Conservation (phyloP, 768 basidiomycete genomes). For the Cystofilobasidium ferigula region DNA sequence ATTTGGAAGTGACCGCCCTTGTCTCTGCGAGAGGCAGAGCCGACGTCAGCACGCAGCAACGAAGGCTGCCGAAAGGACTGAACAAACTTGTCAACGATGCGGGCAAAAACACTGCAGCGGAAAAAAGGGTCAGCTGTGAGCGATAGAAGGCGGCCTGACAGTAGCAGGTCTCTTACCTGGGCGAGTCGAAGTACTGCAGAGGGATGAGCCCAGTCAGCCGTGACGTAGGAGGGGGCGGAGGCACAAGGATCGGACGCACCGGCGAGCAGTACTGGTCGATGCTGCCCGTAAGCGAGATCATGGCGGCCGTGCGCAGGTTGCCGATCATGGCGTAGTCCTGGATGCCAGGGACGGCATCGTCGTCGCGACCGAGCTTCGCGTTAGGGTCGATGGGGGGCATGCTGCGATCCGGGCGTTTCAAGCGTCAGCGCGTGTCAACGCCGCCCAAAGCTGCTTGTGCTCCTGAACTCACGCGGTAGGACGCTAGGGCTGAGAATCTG, state of each 20-base stretch:
- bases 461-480: no score
- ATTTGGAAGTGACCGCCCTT: slow-evolving; percentile 81
- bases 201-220: not conserved
- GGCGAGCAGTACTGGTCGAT: slow-evolving; percentile 64
- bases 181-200: slow-evolving; percentile 85
- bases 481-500: no score
- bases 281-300: slow-evolving; percentile 41
- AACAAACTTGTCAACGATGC: slow-evolving; percentile 37
- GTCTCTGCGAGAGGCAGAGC: not conserved
- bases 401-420: no score
- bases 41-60: not conserved
- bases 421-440: no score
- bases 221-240: not conserved
- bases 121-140: no score
- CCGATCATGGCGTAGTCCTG: slow-evolving; percentile 38
- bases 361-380: not conserved
- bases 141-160: not conserved
- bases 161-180: slow-evolving; percentile 43
- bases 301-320: slow-evolving; percentile 37
- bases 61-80: not conserved
- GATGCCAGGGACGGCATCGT: not conserved
- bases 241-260: not conserved
- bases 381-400: not conserved
- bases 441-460: no score
- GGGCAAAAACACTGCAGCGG: slow-evolving; percentile 1